Evolutionary conservation across 2,329 filamentous ascomycete species (phyloP).

Genomic region (Elsinoe necatrix): DNA sequence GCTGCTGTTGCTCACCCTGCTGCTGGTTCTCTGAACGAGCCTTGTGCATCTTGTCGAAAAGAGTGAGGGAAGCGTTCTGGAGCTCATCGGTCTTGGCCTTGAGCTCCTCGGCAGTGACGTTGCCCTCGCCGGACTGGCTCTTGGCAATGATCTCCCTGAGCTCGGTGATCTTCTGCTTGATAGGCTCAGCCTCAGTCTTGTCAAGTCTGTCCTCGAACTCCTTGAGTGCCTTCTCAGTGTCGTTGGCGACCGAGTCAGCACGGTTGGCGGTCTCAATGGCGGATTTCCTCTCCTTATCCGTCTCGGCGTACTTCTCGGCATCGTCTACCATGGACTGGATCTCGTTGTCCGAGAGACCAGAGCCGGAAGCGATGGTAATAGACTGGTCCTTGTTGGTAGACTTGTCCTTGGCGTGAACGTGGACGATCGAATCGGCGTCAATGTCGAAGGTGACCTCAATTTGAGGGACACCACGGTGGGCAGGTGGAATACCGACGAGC

Average conservation of each 20-base stretch:
- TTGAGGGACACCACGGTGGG: constrained; percentile 91
- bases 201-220: constrained; percentile 94
- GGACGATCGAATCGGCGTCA: constrained; percentile 93
- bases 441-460: constrained; percentile 98
- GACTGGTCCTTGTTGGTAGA: constrained; percentile 99
- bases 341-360: constrained; percentile 87
- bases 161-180: constrained; percentile 93
- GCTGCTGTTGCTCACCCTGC: constrained; percentile 33
- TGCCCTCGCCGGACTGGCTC: constrained; percentile 87
- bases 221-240: constrained; percentile 96
- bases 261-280: constrained; percentile 96
- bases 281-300: constrained; percentile 93
- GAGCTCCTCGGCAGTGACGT: constrained; percentile 78
- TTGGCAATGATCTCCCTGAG: constrained; percentile 75
- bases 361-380: constrained; percentile 96
- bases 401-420: constrained; percentile 98
- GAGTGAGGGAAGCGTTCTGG: constrained; percentile 86
- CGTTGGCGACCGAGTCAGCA: constrained; percentile 90
- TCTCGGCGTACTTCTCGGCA: constrained; percentile 90
- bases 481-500: constrained; percentile 91
- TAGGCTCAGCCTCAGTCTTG: constrained; percentile 87
- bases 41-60: constrained; percentile 99
- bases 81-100: constrained; percentile 99
- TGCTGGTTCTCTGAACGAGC: constrained; percentile 55
- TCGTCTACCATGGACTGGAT: constrained; percentile 97